phyloP scores from a whole-genome alignment of 108 stramenopile species.

The Fistulifera pelliculosa region DNA sequence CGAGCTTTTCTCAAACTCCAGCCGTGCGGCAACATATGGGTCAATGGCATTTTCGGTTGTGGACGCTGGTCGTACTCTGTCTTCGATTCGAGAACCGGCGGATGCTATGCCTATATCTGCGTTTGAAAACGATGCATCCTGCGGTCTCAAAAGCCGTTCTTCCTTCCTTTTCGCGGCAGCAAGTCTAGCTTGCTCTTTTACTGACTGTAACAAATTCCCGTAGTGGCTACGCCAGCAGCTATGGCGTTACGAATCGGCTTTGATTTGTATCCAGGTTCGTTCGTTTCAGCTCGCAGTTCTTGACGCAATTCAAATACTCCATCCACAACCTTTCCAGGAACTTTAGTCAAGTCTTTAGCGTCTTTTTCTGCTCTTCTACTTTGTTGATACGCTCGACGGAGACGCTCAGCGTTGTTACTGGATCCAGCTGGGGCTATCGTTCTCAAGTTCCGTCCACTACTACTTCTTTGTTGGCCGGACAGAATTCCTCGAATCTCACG shows the following conservation, averaged over 20 bases:
- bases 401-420: constrained; percentile 10
- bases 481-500: constrained; percentile 60
- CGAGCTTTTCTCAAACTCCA: not conserved
- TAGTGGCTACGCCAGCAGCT: constrained; percentile 34
- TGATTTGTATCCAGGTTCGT: constrained; percentile 65
- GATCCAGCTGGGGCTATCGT: constrained; percentile 50
- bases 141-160: not conserved
- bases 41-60: not conserved
- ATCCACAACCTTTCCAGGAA: constrained; percentile 48
- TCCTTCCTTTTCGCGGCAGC: constrained; percentile 4
- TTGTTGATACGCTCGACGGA: constrained; percentile 50
- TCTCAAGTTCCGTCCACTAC: constrained; percentile 23
- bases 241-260: constrained; percentile 44
- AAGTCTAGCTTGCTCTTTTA: not conserved
- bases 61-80: not conserved
- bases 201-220: constrained; percentile 8
- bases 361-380: constrained; percentile 48
- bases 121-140: too few relatives aligned
- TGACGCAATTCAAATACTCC: constrained; percentile 58
- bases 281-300: constrained; percentile 55
- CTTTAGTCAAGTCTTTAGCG: constrained; percentile 33
- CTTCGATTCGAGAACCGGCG: not conserved
- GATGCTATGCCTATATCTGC: too few relatives aligned
- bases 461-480: constrained; percentile 16
- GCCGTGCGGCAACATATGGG: not conserved